A percentile compares a stretch with the other conserved stretches of the same genome.
Conservation (phyloP, 805 yeast species). For the Yueomyces sinensis region DNA sequence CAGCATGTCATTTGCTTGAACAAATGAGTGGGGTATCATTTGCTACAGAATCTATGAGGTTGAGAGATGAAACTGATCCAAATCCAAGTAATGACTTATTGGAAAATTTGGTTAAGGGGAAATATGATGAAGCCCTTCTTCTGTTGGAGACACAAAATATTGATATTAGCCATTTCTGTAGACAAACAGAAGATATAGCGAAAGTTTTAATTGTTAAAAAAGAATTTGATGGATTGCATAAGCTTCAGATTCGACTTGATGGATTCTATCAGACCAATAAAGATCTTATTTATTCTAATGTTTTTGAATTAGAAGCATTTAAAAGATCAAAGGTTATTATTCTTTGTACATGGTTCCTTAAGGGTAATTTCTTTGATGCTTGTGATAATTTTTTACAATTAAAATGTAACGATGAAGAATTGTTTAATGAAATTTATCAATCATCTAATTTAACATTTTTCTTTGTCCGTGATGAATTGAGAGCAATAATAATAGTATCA, state of each 20-base stretch:
- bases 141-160: conserved; percentile 8
- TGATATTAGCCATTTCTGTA: conserved; percentile 3
- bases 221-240: conserved; percentile 13
- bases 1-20: conserved; percentile 7
- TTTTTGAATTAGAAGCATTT: conserved; percentile 6
- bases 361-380: conserved; percentile 15
- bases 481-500: conserved; percentile 13
- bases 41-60: background rate
- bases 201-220: conserved; percentile 8
- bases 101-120: conserved; percentile 10
- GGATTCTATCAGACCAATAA: conserved; percentile 1
- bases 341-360: conserved; percentile 8
- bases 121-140: conserved; percentile 13
- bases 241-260: conserved; percentile 12
- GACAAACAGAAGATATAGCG: conserved; percentile 9
- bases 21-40: conserved; percentile 1
- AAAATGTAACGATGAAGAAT: conserved; percentile 6
- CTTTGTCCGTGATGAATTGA: conserved; percentile 11
- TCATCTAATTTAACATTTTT: conserved; percentile 1
- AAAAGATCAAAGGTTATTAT: conserved; percentile 7
- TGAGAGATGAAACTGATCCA: background rate
- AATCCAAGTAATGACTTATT: background rate
- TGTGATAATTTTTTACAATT: conserved; percentile 9
- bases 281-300: background rate
- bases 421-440: conserved; percentile 1